These are phyloP conservation scores for Thielaviopsis cerberus DNA, from an alignment of 2,329 filamentous ascomycete genomes.

Conservation along the genomic window DNA sequence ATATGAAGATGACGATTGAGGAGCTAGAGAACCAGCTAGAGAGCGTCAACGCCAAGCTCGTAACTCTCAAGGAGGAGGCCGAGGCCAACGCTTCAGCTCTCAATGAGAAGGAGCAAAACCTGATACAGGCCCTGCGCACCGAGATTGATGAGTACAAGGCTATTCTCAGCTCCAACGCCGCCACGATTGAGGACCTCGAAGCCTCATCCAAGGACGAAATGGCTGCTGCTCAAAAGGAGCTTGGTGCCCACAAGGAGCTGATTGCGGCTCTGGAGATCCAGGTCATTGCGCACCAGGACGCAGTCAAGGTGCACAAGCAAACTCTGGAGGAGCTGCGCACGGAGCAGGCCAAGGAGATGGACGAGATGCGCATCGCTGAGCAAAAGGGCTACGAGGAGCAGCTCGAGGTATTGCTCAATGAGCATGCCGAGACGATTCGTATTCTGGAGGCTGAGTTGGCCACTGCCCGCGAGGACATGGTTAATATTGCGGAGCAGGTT, in stretches of 20 bases:
- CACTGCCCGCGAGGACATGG: conserved; percentile 47
- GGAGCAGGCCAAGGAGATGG: conserved; percentile 31
- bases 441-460: conserved; percentile 43
- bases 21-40: conserved; percentile 47
- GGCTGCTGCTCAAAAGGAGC: conserved; percentile 35
- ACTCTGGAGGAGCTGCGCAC: conserved; percentile 30
- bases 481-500: conserved; percentile 45
- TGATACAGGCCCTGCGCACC: conserved; percentile 43
- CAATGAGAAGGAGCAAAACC: conserved; percentile 35
- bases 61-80: conserved; percentile 24
- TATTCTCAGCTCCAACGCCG: conserved; percentile 48
- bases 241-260: conserved; percentile 28
- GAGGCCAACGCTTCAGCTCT: conserved; percentile 24
- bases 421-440: conserved; percentile 38
- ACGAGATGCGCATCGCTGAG: conserved; percentile 29
- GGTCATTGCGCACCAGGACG: conserved; percentile 39
- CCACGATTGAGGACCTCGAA: conserved; percentile 58
- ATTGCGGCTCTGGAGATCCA: conserved; percentile 37
- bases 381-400: conserved; percentile 39
- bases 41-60: conserved; percentile 33
- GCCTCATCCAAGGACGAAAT: conserved; percentile 47
- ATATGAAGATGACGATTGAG: conserved; percentile 52
- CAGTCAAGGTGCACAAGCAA: conserved; percentile 36
- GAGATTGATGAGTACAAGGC: conserved; percentile 70
- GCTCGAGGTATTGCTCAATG: conserved; percentile 37